Base-by-base conservation (phyloP, 2,329 filamentous ascomycete genomes). In the Neofusicoccum cordaticola region DNA sequence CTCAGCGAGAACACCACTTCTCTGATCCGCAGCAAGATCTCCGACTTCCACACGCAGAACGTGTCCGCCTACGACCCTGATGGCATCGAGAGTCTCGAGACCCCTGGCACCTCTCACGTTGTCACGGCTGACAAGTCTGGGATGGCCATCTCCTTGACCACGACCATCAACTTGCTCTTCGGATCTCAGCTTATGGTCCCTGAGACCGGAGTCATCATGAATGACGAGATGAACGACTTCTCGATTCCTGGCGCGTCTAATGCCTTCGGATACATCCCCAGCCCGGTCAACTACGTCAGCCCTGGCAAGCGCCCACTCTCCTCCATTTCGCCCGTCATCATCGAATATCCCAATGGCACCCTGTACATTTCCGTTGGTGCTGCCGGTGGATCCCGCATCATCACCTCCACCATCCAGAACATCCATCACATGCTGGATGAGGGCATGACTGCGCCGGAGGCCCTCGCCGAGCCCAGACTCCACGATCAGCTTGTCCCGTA, bases 161-260 rank as follows among this genome's bases (percentile, higher is more conserved):
- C 92, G 0, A 97, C 94, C 0, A 82, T 97, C 64, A 97, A 97
- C 76, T 82, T 95, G 4, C 83, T 95, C 2, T 98, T 96, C 71
- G 94, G 94, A 51, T 89, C 88, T 34, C 83, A 87, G 19, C 76
- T 96, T 68, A 87, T 96, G 78, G 90, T 94, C 0, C 91, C 92
- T 0, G 85, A 89, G 69, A 93, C 92, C 0, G 93, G 93, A 17
- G 84, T 97, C 65, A 91, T 96, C 63, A 86, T 96, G 81, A 77
- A 82, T 75, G 81, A 83, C 67, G 80, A 80, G 64, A 79, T 79
- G 77, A 78, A 78, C 67, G 92, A 96, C 79, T 97, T 97, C 80
- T 92, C 89, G 56, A 93, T 96, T 71, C 93, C 94, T 0, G 86
- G 86, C 62, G 80, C 84, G 1, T 84, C 83, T 65, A 97, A 97